Evolutionary conservation across 805 yeast species (phyloP).

Genomic region (Yarrowia divulgata): DNA sequence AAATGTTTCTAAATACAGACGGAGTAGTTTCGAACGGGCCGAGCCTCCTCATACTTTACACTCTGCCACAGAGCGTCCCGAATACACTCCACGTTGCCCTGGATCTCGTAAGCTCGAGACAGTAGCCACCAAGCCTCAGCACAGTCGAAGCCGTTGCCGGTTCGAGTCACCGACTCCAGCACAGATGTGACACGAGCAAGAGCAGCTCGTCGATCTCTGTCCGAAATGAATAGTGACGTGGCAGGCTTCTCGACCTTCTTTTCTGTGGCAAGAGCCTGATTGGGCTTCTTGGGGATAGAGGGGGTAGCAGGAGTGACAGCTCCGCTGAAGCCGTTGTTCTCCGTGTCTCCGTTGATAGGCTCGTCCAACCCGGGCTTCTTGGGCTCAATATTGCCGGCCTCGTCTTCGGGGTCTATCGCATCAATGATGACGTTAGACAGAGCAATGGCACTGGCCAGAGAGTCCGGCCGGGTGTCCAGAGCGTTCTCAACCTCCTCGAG

Average conservation of each 20-base stretch:
- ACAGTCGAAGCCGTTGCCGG: conserved; percentile 55
- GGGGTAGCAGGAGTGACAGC: conserved; percentile 26
- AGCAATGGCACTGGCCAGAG: conserved; percentile 63
- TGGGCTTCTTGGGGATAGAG: conserved; percentile 31
- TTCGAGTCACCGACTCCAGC: conserved; percentile 52
- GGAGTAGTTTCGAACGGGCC: conserved; percentile 60
- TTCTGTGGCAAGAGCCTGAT: conserved; percentile 32
- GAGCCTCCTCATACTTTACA: conserved; percentile 64
- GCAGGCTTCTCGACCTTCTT: conserved; percentile 17
- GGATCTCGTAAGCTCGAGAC: conserved; percentile 65
- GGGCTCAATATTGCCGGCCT: conserved; percentile 31
- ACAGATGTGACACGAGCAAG: conserved; percentile 55
- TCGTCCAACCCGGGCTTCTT: conserved; percentile 18
- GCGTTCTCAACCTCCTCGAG: conserved; percentile 71
- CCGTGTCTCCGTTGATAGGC: conserved; percentile 1
- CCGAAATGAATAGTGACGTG: conserved; percentile 57
- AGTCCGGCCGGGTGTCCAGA: conserved; percentile 58
- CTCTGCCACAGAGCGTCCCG: conserved; percentile 65
- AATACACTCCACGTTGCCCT: conserved; percentile 60
- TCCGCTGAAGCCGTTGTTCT: conserved; percentile 28
- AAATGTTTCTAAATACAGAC: conserved; percentile 40
- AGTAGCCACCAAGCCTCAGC: conserved; percentile 77
- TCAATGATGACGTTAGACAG: conserved; percentile 59
- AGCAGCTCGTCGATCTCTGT: conserved; percentile 66
- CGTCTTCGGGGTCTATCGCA: conserved; percentile 45